These are phyloP conservation scores for Lignosus rhinocerotis DNA, from an alignment of 1,284 basidiomycete genomes.

Conservation along the genomic window DNA sequence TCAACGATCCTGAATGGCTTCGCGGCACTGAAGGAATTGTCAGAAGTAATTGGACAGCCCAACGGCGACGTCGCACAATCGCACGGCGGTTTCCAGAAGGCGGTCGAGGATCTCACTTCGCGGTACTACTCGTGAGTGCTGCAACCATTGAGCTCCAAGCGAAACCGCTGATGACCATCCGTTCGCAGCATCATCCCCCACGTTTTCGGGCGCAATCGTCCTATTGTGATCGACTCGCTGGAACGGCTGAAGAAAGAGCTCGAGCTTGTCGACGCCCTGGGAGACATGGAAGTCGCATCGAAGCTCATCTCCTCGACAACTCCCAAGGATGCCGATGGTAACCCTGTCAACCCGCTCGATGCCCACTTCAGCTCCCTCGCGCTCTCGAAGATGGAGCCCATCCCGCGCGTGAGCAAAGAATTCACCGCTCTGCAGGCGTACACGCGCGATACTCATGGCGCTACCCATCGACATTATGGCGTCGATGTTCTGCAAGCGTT, in stretches of 20 bases:
- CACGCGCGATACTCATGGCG: conserved; percentile 55
- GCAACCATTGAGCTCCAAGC: neutral
- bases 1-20: conserved; percentile 60
- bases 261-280: conserved; percentile 65
- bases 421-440: conserved; percentile 53
- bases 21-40: conserved; percentile 58
- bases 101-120: conserved; percentile 50
- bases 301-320: conserved; percentile 51
- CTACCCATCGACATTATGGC: conserved; percentile 48
- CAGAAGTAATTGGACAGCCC: conserved; percentile 54
- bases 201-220: conserved; percentile 54
- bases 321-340: conserved; percentile 42
- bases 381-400: conserved; percentile 54
- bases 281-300: conserved; percentile 66
- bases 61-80: conserved; percentile 39
- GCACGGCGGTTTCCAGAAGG: conserved; percentile 39
- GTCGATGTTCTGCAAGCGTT: conserved; percentile 52
- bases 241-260: conserved; percentile 55
- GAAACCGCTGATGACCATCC: neutral
- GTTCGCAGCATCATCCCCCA: conserved; percentile 58
- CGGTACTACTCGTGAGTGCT: conserved; percentile 58
- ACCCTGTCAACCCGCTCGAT: conserved; percentile 57
- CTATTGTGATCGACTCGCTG: conserved; percentile 45
- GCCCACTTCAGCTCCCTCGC: conserved; percentile 55
- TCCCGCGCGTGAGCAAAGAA: conserved; percentile 45